phyloP scores from a whole-genome alignment of 129 eudicot species.

The Oenanthe sinensis region DNA sequence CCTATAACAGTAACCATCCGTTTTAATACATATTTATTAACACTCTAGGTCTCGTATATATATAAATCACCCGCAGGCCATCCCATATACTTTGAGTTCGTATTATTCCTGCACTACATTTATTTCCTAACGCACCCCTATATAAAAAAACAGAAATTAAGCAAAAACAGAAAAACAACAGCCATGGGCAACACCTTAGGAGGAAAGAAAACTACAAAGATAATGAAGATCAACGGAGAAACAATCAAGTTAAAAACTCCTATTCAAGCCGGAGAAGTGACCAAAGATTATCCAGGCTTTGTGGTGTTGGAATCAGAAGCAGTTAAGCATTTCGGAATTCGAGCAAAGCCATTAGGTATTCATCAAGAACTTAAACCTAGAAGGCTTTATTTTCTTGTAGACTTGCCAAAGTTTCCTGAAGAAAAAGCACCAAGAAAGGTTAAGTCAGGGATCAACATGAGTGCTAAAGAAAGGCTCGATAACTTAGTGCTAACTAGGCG shows the following conservation, averaged over 20 bases:
- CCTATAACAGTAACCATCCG: no score
- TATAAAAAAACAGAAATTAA: background rate
- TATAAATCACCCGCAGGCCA: background rate
- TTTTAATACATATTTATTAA: background rate
- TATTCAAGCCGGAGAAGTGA: conserved; percentile 45
- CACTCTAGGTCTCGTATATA: background rate
- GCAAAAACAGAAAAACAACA: background rate
- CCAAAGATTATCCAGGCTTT: conserved; percentile 58
- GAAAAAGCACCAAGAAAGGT: conserved; percentile 46
- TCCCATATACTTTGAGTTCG: no score
- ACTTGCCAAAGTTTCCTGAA: conserved; percentile 50
- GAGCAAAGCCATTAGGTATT: conserved; percentile 75
- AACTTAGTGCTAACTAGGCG: conserved; percentile 63
- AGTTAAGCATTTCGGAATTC: conserved; percentile 65
- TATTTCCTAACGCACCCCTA: background rate
- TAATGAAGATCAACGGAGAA: conserved; percentile 81
- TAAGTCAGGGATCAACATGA: conserved; percentile 69
- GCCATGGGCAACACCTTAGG: conserved; percentile 85
- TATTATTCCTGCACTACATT: background rate
- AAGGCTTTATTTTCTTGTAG: conserved; percentile 67
- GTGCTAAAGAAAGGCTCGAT: conserved; percentile 87
- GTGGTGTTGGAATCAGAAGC: conserved; percentile 67
- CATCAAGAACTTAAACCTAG: conserved; percentile 57
- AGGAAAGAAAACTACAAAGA: conserved; percentile 46
- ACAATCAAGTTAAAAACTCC: conserved; percentile 66